phyloP scores from a whole-genome alignment of 1,139 yeast species.

The Zygoascus sp. region DNA sequence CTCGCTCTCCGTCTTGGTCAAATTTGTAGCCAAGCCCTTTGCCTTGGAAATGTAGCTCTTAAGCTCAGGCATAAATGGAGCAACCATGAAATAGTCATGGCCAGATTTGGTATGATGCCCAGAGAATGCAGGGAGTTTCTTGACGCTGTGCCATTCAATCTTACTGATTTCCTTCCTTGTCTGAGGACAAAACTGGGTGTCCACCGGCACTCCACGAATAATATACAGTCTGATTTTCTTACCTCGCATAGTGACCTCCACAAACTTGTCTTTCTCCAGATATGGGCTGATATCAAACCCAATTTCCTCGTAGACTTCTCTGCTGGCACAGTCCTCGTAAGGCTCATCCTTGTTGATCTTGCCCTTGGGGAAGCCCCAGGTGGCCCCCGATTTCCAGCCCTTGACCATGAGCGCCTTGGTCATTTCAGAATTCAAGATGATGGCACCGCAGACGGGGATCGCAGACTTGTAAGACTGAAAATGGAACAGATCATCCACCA shows the following conservation, averaged over 20 bases:
- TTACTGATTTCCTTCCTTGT: slow-evolving; percentile 78
- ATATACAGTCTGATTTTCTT: slow-evolving; percentile 83
- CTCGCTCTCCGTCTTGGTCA: slow-evolving; percentile 32
- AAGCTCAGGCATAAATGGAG: slow-evolving; percentile 37
- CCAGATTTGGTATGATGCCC: slow-evolving; percentile 17
- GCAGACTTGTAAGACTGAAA: slow-evolving; percentile 83
- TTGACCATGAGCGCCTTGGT: slow-evolving; percentile 73
- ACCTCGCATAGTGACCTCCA: slow-evolving; percentile 78
- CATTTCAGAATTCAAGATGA: slow-evolving; percentile 68
- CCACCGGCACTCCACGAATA: slow-evolving; percentile 75
- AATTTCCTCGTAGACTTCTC: slow-evolving; percentile 95
- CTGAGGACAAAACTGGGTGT: slow-evolving; percentile 65
- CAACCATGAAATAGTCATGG: slow-evolving; percentile 35
- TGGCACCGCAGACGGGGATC: slow-evolving; percentile 96
- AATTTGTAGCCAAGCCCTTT: slow-evolving; percentile 30
- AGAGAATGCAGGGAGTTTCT: slow-evolving; percentile 40
- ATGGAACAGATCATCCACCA: slow-evolving; percentile 28
- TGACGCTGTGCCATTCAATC: slow-evolving; percentile 61
- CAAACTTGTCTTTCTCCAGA: slow-evolving; percentile 63
- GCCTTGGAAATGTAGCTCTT: slow-evolving; percentile 30
- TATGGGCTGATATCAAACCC: slow-evolving; percentile 76
- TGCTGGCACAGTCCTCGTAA: slow-evolving; percentile 86
- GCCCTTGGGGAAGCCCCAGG: slow-evolving; percentile 97
- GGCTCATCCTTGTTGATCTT: slow-evolving; percentile 91
- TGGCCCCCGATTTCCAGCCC: slow-evolving; percentile 71